Evolutionary conservation across 129 eudicot genomes (phyloP).

Genomic region (Mikania micrantha): DNA sequence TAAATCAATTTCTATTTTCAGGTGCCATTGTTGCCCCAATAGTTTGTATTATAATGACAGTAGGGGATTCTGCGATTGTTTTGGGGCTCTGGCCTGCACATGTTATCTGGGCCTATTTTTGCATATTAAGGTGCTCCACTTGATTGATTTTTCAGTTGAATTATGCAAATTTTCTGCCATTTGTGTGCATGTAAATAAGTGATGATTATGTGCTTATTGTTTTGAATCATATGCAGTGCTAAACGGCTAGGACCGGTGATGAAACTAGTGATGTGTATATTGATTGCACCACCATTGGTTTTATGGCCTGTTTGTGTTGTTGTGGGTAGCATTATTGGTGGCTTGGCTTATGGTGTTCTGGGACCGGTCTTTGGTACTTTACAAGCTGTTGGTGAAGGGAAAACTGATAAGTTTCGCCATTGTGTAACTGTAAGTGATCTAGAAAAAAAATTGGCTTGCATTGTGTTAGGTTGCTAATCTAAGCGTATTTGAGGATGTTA

Average conservation of each 20-base stretch:
- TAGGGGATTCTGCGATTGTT: conserved; percentile 59
- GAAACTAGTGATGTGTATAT: conserved; percentile 58
- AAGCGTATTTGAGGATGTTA: neutral
- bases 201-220: neutral
- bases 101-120: conserved; percentile 54
- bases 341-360: conserved; percentile 74
- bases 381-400: conserved; percentile 82
- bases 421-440: conserved; percentile 48
- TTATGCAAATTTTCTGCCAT: neutral
- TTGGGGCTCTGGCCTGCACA: conserved; percentile 90
- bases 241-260: conserved; percentile 71
- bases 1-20: conserved; percentile 10
- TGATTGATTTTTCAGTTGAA: neutral
- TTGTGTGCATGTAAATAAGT: neutral
- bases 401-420: conserved; percentile 59
- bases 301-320: conserved; percentile 67
- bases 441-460: neutral
- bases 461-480: neutral
- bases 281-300: conserved; percentile 35
- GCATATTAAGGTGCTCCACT: conserved; percentile 49
- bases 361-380: conserved; percentile 86
- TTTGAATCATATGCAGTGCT: conserved; percentile 45
- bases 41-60: conserved; percentile 57
- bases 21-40: conserved; percentile 47
- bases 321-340: conserved; percentile 55